Percentiles rank a stretch among this genome's conserved stretches.
phyloP scores from a whole-genome alignment of 331 rosid genomes.

The Telfairia occidentalis region DNA sequence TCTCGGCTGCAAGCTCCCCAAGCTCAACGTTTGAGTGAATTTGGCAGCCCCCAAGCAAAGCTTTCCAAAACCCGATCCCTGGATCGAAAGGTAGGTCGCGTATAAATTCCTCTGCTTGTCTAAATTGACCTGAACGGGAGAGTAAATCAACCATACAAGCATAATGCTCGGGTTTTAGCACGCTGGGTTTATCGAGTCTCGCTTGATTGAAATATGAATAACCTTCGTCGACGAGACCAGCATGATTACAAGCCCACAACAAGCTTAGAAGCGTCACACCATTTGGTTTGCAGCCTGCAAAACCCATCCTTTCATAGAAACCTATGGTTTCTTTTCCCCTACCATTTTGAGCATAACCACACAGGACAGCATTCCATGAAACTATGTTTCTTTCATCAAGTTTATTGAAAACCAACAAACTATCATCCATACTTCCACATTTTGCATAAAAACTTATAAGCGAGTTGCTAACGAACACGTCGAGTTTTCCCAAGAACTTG shows the following conservation, averaged over 20 bases:
- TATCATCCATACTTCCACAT: conserved; percentile 83
- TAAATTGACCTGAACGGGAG: conserved; percentile 60
- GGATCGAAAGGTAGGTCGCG: conserved; percentile 53
- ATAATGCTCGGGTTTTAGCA: conserved; percentile 75
- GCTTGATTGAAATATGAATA: conserved; percentile 50
- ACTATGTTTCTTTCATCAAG: conserved; percentile 40
- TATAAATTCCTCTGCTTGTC: conserved; percentile 52
- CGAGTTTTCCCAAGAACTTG: conserved; percentile 60
- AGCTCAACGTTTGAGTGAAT: conserved; percentile 57
- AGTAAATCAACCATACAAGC: conserved; percentile 87
- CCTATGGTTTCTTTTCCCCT: conserved; percentile 59
- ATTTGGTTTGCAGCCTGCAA: conserved; percentile 39
- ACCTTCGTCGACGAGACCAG: conserved; percentile 67
- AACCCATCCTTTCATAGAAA: conserved; percentile 48
- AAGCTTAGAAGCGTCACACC: conserved; percentile 61
- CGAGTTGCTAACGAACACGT: conserved; percentile 57
- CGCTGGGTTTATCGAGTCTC: conserved; percentile 27
- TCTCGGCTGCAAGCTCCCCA: conserved; percentile 61
- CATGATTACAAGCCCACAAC: conserved; percentile 91
- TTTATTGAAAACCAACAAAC: conserved; percentile 47
- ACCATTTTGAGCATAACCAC: conserved; percentile 92
- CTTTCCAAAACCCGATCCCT: conserved; percentile 89
- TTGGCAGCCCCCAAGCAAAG: conserved; percentile 86
- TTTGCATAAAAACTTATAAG: conserved; percentile 79
- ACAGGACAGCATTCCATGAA: conserved; percentile 85